Conservation (phyloP, 2,329 filamentous ascomycete genomes). For the Microcera coccophila region DNA sequence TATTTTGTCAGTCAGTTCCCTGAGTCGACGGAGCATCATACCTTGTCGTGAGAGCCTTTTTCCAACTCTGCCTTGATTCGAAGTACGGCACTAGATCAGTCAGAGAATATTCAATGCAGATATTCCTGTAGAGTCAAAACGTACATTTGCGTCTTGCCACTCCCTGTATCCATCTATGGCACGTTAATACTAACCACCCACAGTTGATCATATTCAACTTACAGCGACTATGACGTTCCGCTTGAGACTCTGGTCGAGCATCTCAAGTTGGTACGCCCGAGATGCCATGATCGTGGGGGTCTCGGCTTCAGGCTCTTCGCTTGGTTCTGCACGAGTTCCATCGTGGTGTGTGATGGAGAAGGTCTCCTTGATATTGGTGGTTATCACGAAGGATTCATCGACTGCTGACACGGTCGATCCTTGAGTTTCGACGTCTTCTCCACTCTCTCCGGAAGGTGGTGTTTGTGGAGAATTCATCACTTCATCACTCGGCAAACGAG, state of each 20-base stretch:
- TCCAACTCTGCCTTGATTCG: slow-evolving; percentile 65
- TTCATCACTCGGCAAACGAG: slow-evolving; percentile 3
- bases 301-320: slow-evolving; percentile 1
- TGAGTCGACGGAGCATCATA: slow-evolving; percentile 46
- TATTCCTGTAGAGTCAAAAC: slow-evolving; percentile 20
- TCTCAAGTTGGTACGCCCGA: slow-evolving; percentile 69
- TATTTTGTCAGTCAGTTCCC: slow-evolving; percentile 11
- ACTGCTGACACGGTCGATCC: slow-evolving; percentile 3
- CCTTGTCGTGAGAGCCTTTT: slow-evolving; percentile 49
- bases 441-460: not conserved
- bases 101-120: slow-evolving; percentile 10
- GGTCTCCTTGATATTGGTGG: slow-evolving; percentile 15
- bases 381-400: slow-evolving; percentile 1
- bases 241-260: slow-evolving; percentile 66
- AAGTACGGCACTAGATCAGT: slow-evolving; percentile 55
- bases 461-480: slow-evolving; percentile 5
- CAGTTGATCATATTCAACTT: slow-evolving; percentile 24
- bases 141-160: slow-evolving; percentile 74
- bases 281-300: slow-evolving; percentile 36
- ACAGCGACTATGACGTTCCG: slow-evolving; percentile 70
- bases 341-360: slow-evolving; percentile 6
- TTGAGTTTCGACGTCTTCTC: slow-evolving; percentile 1
- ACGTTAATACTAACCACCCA: slow-evolving; percentile 6
- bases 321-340: not conserved
- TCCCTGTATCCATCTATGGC: slow-evolving; percentile 73